Percentiles rank a stretch among this genome's conserved stretches.
Evolutionary conservation across 306 rosid species (phyloP).

Genomic region (Ormosia emarginata): DNA sequence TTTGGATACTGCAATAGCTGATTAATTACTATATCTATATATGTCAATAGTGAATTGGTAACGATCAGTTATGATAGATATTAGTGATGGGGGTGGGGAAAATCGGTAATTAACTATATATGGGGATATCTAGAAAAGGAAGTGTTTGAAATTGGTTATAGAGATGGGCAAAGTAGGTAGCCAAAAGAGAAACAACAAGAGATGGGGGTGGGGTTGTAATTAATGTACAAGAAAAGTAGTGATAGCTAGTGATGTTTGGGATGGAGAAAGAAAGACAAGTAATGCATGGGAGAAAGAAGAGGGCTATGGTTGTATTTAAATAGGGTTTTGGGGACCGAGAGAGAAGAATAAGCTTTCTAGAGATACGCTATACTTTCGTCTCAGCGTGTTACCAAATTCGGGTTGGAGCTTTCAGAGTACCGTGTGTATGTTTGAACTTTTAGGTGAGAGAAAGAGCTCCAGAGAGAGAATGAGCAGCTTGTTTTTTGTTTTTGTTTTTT

Average conservation of each 20-base stretch:
- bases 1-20: background rate
- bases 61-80: background rate
- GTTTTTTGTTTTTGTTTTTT: background rate
- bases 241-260: conserved; percentile 14
- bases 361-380: conserved; percentile 29
- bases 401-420: conserved; percentile 23
- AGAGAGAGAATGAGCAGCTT: background rate
- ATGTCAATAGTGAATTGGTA: background rate
- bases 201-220: background rate
- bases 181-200: background rate
- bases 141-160: background rate
- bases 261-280: conserved; percentile 23
- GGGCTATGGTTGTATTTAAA: conserved; percentile 49
- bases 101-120: background rate
- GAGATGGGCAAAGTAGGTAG: background rate
- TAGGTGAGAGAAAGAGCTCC: background rate
- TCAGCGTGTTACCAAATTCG: conserved; percentile 20
- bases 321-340: conserved; percentile 30
- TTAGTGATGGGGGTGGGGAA: background rate
- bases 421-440: conserved; percentile 7
- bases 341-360: conserved; percentile 30
- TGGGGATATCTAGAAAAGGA: background rate
- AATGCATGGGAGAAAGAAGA: conserved; percentile 57
- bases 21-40: no score
- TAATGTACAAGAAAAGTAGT: background rate